Conservation (phyloP, 1,284 basidiomycete species). For the Ustilago crameri region DNA sequence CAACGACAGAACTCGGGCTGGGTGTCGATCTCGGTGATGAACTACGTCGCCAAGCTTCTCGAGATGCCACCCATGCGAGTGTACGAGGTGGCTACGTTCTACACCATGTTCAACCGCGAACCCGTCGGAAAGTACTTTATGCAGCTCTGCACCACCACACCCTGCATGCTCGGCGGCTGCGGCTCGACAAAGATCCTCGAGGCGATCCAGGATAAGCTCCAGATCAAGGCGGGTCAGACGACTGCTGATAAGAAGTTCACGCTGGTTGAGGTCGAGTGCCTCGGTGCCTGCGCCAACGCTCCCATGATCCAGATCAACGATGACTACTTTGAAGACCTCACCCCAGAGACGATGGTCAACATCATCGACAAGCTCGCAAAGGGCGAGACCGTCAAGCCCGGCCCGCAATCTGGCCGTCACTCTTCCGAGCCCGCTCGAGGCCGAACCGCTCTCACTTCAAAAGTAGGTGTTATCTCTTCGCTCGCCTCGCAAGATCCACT, state of each 20-base stretch:
- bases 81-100: conserved; percentile 99
- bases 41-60: conserved; percentile 86
- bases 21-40: conserved; percentile 99
- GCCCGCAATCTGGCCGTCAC: conserved; percentile 86
- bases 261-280: conserved; percentile 96
- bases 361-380: conserved; percentile 85
- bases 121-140: conserved; percentile 95
- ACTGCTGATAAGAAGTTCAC: conserved; percentile 97
- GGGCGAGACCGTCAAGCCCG: conserved; percentile 87
- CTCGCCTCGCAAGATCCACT: no score
- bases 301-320: conserved; percentile 97
- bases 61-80: conserved; percentile 98
- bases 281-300: conserved; percentile 96
- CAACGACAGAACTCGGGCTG: conserved; percentile 98
- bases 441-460: conserved; percentile 82
- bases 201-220: conserved; percentile 84
- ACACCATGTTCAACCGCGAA: conserved; percentile 88
- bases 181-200: conserved; percentile 86
- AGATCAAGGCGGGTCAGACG: conserved; percentile 86
- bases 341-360: conserved; percentile 87
- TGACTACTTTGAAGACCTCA: conserved; percentile 98
- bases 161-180: conserved; percentile 92
- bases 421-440: conserved; percentile 83
- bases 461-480: conserved; percentile 73
- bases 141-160: conserved; percentile 98